Conservation (phyloP, 345 rosid genomes). For the Linum trigynum region DNA sequence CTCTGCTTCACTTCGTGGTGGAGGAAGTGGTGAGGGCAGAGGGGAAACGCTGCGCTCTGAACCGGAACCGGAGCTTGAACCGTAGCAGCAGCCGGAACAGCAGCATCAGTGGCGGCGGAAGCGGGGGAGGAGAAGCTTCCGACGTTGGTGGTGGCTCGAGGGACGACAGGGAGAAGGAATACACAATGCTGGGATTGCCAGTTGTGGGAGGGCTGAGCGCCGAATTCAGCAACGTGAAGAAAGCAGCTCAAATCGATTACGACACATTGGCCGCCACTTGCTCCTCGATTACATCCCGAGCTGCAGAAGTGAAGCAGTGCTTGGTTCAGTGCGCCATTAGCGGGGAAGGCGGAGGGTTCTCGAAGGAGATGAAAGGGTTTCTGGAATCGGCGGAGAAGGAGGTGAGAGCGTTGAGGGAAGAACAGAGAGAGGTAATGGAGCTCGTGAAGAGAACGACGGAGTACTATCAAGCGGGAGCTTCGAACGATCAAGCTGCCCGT, state of each 20-base stretch:
- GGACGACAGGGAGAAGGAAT: constrained; percentile 58
- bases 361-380: constrained; percentile 46
- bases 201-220: constrained; percentile 63
- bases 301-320: constrained; percentile 33
- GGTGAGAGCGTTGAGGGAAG: constrained; percentile 31
- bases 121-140: too few species aligned
- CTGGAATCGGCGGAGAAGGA: constrained; percentile 55
- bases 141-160: constrained; percentile 12
- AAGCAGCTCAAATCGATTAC: constrained; percentile 64
- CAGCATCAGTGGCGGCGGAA: constrained; percentile 11
- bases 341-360: constrained; percentile 29
- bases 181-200: constrained; percentile 57
- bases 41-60: constrained; percentile 63
- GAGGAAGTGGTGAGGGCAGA: constrained; percentile 68
- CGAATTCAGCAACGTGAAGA: constrained; percentile 66
- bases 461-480: constrained; percentile 62
- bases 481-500: constrained; percentile 31
- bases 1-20: constrained; percentile 79
- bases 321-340: constrained; percentile 24
- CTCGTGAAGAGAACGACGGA: constrained; percentile 62
- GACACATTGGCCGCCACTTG: constrained; percentile 35
- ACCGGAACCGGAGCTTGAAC: constrained; percentile 34
- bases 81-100: constrained; percentile 28
- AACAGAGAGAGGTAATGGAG: constrained; percentile 49
- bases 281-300: constrained; percentile 34